Evolutionary conservation across 768 basidiomycete genomes (phyloP), one percentile per base, ranked within the genome.

Genomic region (Lanmaoa rubissima): DNA sequence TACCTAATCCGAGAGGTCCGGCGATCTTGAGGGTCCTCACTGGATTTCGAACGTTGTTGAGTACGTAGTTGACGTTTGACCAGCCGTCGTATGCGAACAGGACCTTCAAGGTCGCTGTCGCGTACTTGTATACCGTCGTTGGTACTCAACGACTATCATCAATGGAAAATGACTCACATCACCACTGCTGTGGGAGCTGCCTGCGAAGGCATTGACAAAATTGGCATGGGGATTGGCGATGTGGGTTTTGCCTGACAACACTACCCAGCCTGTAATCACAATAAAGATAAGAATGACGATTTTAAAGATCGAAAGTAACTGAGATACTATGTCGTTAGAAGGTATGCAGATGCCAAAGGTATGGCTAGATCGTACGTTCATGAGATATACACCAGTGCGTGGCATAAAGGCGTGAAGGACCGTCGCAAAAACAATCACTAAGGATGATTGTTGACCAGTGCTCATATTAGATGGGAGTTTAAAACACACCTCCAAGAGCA

Each of bases 11-110:
- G 19, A 85, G 79, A 0, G 83, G 83, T 2, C 80, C 83, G 0
- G 84, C 82, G 28, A 85, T 82, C 66, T 82, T 82, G 50, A 86
- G 77, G 8, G 84, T 86, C 34, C 79, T 77, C 1, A 84, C 74
- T 1, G 83, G 84, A 61, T 84, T 72, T 63, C 78, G 79, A 51
- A 85, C 82, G 14, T 61, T 61, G 39, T 60, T 60, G 26, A 60
- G 59, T 17, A 85, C 83, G 51, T 82, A 82, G 61, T 83, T 83
- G 26, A 80, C 78, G 44, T 78, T 80, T 2, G 79, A 79, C 83
- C 83, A 84, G 6, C 83, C 83, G 2, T 65, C 43, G 54, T 78
- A 81, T 2, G 77, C 65, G 52, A 75, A 73, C 24, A 85, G 69
- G 26, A 85, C 81, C 58, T 85, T 83, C 76, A 82, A 83, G 1